Percentiles rank a stretch among this genome's conserved stretches.
phyloP scores from a whole-genome alignment of 208 protist species.

The Wallacemonas sp. region DNA sequence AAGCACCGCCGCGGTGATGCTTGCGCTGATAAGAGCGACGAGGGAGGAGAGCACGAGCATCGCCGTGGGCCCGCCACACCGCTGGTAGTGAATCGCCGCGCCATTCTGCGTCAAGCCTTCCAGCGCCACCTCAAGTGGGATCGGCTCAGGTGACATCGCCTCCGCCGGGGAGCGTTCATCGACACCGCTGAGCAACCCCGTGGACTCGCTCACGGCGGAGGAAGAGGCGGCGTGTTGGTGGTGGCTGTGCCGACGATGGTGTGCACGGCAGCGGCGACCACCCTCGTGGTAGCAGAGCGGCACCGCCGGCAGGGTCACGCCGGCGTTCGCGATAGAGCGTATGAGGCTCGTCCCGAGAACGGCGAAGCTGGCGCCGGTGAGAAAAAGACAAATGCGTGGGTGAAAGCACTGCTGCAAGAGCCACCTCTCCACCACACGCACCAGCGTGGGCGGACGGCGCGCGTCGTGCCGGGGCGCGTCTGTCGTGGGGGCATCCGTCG shows the following conservation, averaged over 20 bases:
- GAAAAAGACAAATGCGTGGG: constrained; percentile 17
- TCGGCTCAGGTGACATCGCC: not conserved
- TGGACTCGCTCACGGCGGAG: not conserved
- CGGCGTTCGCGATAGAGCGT: constrained; percentile 34
- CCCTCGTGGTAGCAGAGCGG: constrained; percentile 24
- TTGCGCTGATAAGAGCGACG: constrained; percentile 10
- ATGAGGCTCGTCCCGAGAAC: constrained; percentile 32
- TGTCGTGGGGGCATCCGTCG: too few relatives aligned
- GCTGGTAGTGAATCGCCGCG: constrained; percentile 7
- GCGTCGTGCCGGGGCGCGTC: not conserved
- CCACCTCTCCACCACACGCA: not conserved
- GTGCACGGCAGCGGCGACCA: not conserved
- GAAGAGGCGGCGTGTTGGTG: too few relatives aligned
- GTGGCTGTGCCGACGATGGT: not conserved
- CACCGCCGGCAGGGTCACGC: constrained; percentile 27
- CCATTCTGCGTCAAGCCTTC: not conserved
- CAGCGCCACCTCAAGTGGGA: not conserved
- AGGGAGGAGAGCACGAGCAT: constrained; percentile 15
- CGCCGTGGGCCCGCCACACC: constrained; percentile 14
- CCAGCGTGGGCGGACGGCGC: not conserved
- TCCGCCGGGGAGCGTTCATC: too few relatives aligned
- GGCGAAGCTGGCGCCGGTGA: constrained; percentile 28
- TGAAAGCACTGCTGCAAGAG: constrained; percentile 9
- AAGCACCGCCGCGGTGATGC: constrained; percentile 12
- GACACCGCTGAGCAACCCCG: not conserved